Conservation (phyloP, 768 basidiomycete genomes). For the Pleurotus giganteus region DNA sequence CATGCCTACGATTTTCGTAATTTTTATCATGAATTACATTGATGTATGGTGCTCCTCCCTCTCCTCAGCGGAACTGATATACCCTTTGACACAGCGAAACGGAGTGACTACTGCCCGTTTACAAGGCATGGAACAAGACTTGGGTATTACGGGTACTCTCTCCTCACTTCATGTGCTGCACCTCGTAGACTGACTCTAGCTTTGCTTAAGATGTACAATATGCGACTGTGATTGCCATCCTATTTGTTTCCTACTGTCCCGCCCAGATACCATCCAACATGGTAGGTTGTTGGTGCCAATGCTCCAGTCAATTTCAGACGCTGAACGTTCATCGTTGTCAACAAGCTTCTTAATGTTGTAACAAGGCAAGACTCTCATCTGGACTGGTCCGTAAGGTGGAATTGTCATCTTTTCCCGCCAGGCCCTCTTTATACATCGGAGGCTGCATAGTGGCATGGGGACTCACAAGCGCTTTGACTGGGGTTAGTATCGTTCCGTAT, state of each 20-base stretch:
- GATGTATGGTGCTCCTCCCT: conserved; percentile 38
- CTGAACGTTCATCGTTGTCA: too few species aligned
- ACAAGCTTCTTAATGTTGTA: conserved; percentile 53
- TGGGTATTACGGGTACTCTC: conserved; percentile 39
- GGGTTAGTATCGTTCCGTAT: conserved; percentile 33
- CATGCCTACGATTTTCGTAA: conserved; percentile 54
- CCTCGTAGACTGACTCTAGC: not conserved
- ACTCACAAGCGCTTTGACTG: conserved; percentile 59
- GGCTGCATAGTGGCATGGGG: conserved; percentile 63
- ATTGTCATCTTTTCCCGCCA: conserved; percentile 24
- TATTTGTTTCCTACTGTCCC: conserved; percentile 60
- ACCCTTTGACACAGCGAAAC: conserved; percentile 32
- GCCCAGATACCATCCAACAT: conserved; percentile 69
- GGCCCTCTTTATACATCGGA: conserved; percentile 64
- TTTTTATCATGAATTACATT: conserved; percentile 68
- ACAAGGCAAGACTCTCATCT: conserved; percentile 49
- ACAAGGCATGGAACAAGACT: conserved; percentile 48
- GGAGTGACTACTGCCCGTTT: conserved; percentile 50
- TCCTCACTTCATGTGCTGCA: not conserved
- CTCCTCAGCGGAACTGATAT: not conserved
- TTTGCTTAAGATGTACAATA: conserved; percentile 38
- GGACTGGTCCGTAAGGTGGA: too few species aligned
- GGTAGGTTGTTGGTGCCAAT: conserved; percentile 29
- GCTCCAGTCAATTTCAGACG: too few species aligned
- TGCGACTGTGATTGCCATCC: conserved; percentile 46